Percentiles rank a stretch among this genome's conserved stretches.
Evolutionary conservation across 2,329 filamentous ascomycete genomes (phyloP).

Genomic region (Dactylellina drechsleri): DNA sequence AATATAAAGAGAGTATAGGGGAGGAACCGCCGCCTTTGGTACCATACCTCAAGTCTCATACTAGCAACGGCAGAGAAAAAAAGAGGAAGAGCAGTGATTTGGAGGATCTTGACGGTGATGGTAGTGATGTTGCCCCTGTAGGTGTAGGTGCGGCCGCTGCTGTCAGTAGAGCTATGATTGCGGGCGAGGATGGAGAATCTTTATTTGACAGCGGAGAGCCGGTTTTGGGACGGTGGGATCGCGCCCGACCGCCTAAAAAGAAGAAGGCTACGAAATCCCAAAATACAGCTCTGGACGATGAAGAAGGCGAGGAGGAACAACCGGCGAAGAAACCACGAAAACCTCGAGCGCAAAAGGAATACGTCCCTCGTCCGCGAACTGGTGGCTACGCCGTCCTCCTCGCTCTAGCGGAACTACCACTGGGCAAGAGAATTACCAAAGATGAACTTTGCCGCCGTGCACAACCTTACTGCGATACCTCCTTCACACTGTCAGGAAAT

Average conservation of each 20-base stretch:
- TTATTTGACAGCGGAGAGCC: constrained; percentile 47
- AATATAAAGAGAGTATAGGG: constrained; percentile 58
- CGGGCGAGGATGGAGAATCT: constrained; percentile 23
- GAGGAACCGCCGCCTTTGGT: constrained; percentile 55
- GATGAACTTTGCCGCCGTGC: constrained; percentile 74
- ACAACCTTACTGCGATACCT: constrained; percentile 77
- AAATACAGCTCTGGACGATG: constrained; percentile 60
- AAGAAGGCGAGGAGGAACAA: constrained; percentile 57
- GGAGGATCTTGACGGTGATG: constrained; percentile 10
- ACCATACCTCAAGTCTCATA: constrained; percentile 27
- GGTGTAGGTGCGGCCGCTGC: not conserved
- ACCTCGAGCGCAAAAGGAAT: constrained; percentile 69
- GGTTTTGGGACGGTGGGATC: constrained; percentile 36
- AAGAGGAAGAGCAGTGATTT: constrained; percentile 25
- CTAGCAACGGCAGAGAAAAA: not conserved
- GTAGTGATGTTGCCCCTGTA: not conserved
- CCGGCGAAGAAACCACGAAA: constrained; percentile 69
- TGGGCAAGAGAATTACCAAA: constrained; percentile 72
- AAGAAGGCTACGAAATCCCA: constrained; percentile 13
- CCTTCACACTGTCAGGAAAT: constrained; percentile 75
- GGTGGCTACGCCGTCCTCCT: constrained; percentile 78
- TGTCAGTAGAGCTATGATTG: not conserved
- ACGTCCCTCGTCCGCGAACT: constrained; percentile 77
- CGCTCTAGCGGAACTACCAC: constrained; percentile 71
- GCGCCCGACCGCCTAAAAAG: constrained; percentile 37